Evolutionary conservation across 768 basidiomycete species (phyloP), one percentile per base, ranked within the genome.

Genomic region (Termitomyces sp.): DNA sequence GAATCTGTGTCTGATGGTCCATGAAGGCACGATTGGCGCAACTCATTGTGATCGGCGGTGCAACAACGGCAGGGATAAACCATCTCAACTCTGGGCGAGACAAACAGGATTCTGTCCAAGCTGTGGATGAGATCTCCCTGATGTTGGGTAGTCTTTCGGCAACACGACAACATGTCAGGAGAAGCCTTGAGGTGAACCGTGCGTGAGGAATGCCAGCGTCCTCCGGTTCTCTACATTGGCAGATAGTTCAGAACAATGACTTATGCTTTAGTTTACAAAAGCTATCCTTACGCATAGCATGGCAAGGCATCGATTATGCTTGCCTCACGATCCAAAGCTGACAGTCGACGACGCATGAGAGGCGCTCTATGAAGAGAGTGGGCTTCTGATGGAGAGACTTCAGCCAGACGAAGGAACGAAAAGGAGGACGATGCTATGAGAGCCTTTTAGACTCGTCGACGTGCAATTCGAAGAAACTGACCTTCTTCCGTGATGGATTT

Each of bases 21-120:
- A 90, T 66, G 74, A 92, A 97, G 6, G 86, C 81, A 47, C 93
- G 85, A 68, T 92, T 83, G 42, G 82, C 80, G 66, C 88, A 92
- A 61, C 84, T 78, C 59, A 90, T 73, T 28, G 81, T 69, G 59
- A 97, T 88, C 0, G 91, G 82, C 4, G 96, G 96, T 0, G 96
- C 96, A 33, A 93, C 82, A 8, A 77, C 94, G 9, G 86, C 77
- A n/a, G 92, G 92, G 18, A 91, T 77, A 71, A 87, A 92, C 87
- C 94, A 97, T 62, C 85, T 86, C 63, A 94, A 78, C 14, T 82
- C 82, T 2, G 83, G 84, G 40, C 91, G 84, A 40, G 92, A 94
- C 30, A 98, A 74, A 66, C 85, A 92, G 2, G 94, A 94, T n/a
- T 76, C 69, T 56, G 78, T 72, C 88, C 92, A 96, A 13, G 77